Evolutionary conservation across 441 rosid species (phyloP).

Genomic region (Pelargonium australe): DNA sequence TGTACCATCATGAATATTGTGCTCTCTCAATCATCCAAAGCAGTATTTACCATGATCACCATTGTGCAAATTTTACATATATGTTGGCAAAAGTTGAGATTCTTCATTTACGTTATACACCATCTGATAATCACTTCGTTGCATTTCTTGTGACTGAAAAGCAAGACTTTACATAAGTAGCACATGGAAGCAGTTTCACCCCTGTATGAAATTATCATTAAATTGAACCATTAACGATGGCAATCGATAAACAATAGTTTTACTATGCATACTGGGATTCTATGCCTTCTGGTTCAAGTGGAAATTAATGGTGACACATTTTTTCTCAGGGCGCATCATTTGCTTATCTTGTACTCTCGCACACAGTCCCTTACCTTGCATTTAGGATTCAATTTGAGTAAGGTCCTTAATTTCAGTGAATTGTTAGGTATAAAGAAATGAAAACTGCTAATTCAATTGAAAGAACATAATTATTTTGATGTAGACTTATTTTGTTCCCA

Average conservation of each 20-base stretch:
- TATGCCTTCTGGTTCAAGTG: neutral
- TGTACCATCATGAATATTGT: too few relatives aligned
- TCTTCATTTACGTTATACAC: neutral
- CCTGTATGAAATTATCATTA: neutral
- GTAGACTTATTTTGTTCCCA: neutral
- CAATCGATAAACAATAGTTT: neutral
- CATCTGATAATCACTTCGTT: neutral
- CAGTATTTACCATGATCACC: too few relatives aligned
- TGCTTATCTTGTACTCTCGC: neutral
- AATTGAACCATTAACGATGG: neutral
- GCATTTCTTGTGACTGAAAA: neutral
- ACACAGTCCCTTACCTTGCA: neutral
- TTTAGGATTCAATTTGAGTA: neutral
- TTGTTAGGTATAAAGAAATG: neutral
- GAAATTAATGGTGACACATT: neutral
- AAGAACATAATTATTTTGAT: neutral
- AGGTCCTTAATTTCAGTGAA: neutral
- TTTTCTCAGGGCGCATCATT: neutral
- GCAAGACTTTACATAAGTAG: too few relatives aligned
- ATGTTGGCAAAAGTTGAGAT: neutral
- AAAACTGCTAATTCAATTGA: neutral
- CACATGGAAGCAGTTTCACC: neutral
- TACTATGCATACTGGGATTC: neutral
- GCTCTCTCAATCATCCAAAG: too few relatives aligned
- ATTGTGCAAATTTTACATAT: too few relatives aligned